Conservation (phyloP, 805 yeast species). For the Maudiozyma bulderi region DNA sequence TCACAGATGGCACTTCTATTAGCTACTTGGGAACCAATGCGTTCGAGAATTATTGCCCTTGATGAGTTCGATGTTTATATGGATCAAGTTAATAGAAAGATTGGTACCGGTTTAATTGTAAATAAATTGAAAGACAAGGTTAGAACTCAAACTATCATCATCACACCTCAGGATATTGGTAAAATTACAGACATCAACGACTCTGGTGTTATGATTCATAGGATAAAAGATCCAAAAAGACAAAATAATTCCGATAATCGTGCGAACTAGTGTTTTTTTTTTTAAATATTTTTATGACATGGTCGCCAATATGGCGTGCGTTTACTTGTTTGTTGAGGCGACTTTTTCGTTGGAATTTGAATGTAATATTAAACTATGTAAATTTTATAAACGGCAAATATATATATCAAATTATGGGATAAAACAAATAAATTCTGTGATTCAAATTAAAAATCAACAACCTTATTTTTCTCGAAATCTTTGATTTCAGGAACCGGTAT, state of each 20-base stretch:
- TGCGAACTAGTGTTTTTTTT: not conserved
- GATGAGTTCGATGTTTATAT: slow-evolving; percentile 97
- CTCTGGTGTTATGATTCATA: slow-evolving; percentile 52
- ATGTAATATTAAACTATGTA: too few species aligned
- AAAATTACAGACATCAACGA: slow-evolving; percentile 53
- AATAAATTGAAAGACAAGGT: slow-evolving; percentile 50
- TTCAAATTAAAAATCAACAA: slow-evolving; percentile 45
- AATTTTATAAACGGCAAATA: too few species aligned
- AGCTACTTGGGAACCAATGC: slow-evolving; percentile 91
- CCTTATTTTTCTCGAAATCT: slow-evolving; percentile 49
- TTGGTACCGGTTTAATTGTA: slow-evolving; percentile 66
- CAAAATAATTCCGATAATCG: slow-evolving; percentile 17
- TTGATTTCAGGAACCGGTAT: slow-evolving; percentile 60
- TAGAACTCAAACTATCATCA: slow-evolving; percentile 77
- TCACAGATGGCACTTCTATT: slow-evolving; percentile 81
- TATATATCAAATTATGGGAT: not conserved
- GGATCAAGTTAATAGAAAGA: slow-evolving; percentile 85
- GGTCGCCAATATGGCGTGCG: too few species aligned
- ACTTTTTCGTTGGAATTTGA: too few species aligned
- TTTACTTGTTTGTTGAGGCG: too few species aligned
- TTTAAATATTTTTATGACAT: too few species aligned
- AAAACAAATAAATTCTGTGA: not conserved
- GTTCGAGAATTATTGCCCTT: slow-evolving; percentile 74
- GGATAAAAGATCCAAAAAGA: slow-evolving; percentile 38
- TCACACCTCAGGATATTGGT: slow-evolving; percentile 86